Base-by-base conservation (phyloP, 306 rosid species). In the Cyclanthera cordifolia region DNA sequence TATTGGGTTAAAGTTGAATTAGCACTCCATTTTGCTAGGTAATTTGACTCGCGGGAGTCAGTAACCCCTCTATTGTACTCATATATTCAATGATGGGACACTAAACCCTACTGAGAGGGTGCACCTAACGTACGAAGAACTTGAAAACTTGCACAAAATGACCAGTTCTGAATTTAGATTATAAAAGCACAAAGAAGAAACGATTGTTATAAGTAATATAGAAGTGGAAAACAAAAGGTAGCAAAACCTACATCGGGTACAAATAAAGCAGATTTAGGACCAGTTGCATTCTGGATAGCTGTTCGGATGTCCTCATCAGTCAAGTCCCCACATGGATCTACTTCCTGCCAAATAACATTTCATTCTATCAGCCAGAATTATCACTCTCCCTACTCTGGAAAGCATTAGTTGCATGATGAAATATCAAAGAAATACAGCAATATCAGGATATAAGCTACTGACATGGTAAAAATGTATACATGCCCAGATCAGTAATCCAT, bases 321-420 rank as follows among this genome's bases (percentile, higher is more conserved):
- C 80, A 94, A 85, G 73, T 84, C 95, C 85, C 90, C 95, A 59
- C 99, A 94, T n/a, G 99, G 99, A 88, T 94, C 99, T 74, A 94
- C 99, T 82, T 90, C 99, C 99, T 94, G 78, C 84, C 77, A 19
- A 82, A 49, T 8, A 78, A 53, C 17, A 72, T 47, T 25, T 73
- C 72, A 55, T 68, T 65, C 61, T 66, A 73, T 69, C 49, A 73
- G 65, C 28, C 69, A 75, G 77, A 51, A 20, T 48, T 61, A 34
- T 17, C 72, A 61, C 27, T 43, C 6, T 41, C 43, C 69, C 17
- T 55, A 46, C 23, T 45, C 69, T 21, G 48, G 32, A 34, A 45
- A 68, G 51, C 41, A 55, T 67, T 66, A 15, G 20, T 48, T 58
- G 3, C 64, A 59, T 49, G 54, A 53, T 20, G 47, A 64, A 41